phyloP scores from a whole-genome alignment of 2,329 filamentous ascomycete genomes.

The Ophiostoma montium region DNA sequence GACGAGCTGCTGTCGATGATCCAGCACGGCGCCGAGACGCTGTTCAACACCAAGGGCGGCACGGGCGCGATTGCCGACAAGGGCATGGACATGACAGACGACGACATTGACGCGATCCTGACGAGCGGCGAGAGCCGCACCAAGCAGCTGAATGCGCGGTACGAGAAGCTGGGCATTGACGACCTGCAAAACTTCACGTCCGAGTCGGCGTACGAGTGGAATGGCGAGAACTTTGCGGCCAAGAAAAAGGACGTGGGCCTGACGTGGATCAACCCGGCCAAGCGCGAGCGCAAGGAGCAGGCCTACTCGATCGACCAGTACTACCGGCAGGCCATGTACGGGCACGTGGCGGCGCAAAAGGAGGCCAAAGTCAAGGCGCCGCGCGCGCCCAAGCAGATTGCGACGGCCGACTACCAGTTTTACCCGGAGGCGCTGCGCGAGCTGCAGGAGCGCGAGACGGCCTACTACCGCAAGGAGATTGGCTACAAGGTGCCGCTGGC shows the following conservation, averaged over 20 bases:
- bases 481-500: conserved; percentile 84
- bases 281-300: conserved; percentile 96
- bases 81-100: conserved; percentile 56
- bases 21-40: conserved; percentile 91
- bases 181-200: conserved; percentile 96
- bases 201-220: conserved; percentile 98
- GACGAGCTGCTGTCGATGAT: conserved; percentile 97
- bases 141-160: conserved; percentile 79
- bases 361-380: conserved; percentile 91
- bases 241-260: conserved; percentile 79
- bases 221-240: conserved; percentile 87
- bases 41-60: conserved; percentile 64
- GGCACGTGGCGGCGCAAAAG: conserved; percentile 57
- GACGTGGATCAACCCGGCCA: conserved; percentile 95
- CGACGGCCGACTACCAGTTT: conserved; percentile 94
- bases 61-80: conserved; percentile 46
- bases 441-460: conserved; percentile 91
- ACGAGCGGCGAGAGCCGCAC: conserved; percentile 78
- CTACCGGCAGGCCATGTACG: conserved; percentile 78
- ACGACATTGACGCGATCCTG: conserved; percentile 82
- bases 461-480: conserved; percentile 90
- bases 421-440: conserved; percentile 75
- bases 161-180: conserved; percentile 92
- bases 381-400: conserved; percentile 83
- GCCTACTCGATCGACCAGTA: conserved; percentile 99